phyloP scores from a whole-genome alignment of 2,329 filamentous ascomycete species.

The Magnaporthiopsis rhizophila region DNA sequence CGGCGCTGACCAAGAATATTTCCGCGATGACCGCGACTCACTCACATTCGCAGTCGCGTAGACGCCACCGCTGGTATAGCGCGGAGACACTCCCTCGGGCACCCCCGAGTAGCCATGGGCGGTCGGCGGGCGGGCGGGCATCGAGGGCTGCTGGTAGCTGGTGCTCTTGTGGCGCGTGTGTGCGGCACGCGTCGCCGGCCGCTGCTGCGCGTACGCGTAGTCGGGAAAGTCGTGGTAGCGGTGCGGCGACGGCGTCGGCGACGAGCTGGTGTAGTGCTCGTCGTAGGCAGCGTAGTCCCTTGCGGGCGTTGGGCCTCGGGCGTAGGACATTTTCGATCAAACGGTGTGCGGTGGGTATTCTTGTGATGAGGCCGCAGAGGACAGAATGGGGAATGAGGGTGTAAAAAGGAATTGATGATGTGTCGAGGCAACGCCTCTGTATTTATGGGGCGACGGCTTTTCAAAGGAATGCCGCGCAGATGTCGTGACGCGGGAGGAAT shows the following conservation, averaged over 20 bases:
- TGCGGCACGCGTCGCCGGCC: conserved; percentile 43
- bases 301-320: conserved; percentile 40
- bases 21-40: conserved; percentile 39
- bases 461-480: conserved; percentile 25
- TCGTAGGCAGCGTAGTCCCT: conserved; percentile 46
- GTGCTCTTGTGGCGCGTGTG: conserved; percentile 38
- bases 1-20: conserved; percentile 39
- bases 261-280: conserved; percentile 43
- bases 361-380: conserved; percentile 20
- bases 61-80: conserved; percentile 54
- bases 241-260: conserved; percentile 49
- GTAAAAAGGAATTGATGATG: neutral
- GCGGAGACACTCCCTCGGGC: conserved; percentile 36
- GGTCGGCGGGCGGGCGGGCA: conserved; percentile 37
- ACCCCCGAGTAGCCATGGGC: conserved; percentile 15
- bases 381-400: neutral
- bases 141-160: conserved; percentile 23
- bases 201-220: conserved; percentile 32
- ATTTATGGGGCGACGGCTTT: conserved; percentile 2
- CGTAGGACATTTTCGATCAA: conserved; percentile 28
- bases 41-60: conserved; percentile 62
- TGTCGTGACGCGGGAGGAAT: conserved; percentile 35
- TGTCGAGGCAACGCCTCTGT: conserved; percentile 8
- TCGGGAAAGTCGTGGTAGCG: conserved; percentile 33
- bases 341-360: conserved; percentile 23